Percentiles rank a stretch among this genome's conserved stretches.
Evolutionary conservation across 352 stramenopile species (phyloP).

Genomic region (Phytophthora rubi): DNA sequence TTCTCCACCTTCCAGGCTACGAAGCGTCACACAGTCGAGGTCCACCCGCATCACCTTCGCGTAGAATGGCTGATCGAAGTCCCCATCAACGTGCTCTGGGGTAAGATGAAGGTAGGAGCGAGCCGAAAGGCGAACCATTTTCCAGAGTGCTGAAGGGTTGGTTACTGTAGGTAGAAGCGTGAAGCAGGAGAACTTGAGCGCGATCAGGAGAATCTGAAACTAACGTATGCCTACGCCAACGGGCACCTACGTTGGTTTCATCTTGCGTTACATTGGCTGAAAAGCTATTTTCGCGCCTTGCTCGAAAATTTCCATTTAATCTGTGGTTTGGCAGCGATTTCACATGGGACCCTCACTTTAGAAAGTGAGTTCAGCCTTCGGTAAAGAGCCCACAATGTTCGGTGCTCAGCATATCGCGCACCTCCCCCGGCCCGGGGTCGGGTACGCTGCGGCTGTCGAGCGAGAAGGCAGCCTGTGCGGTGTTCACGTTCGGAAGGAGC

Average conservation of each 20-base stretch:
- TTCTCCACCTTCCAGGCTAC: no score
- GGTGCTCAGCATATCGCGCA: no score
- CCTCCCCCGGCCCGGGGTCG: no score
- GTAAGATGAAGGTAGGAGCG: neutral
- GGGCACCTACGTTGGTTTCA: neutral
- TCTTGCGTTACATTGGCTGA: neutral
- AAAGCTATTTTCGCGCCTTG: neutral
- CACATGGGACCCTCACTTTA: no score
- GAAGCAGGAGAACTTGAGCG: neutral
- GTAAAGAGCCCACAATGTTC: no score
- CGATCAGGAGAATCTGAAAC: neutral
- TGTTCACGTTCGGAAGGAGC: no score
- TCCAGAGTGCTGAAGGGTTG: neutral
- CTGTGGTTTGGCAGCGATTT: no score
- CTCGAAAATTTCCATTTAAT: neutral
- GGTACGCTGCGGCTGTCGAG: no score
- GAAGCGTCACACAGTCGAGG: neutral
- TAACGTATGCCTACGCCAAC: neutral
- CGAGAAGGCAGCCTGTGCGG: no score
- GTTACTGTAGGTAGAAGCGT: neutral
- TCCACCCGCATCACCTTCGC: no score
- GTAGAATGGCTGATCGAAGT: neutral
- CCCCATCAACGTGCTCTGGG: neutral
- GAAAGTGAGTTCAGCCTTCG: no score
- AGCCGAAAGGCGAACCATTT: neutral